These are phyloP conservation scores for Hippophae gyantsensis DNA, from an alignment of 306 rosid genomes.

Conservation along the genomic window DNA sequence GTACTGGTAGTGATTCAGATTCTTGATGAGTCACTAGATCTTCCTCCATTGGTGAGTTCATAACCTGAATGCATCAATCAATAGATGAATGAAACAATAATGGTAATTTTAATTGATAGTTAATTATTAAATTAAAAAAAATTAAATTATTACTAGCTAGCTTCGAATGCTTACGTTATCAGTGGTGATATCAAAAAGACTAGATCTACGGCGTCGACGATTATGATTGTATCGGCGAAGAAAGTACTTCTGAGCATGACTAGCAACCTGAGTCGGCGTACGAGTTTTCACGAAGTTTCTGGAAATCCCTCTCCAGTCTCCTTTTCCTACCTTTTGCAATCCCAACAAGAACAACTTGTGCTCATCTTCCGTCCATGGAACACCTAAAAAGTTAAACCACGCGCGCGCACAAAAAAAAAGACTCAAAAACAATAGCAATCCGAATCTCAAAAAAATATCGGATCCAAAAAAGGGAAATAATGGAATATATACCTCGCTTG, in stretches of 20 bases:
- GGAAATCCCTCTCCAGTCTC: slow-evolving; percentile 97
- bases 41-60: slow-evolving; percentile 50
- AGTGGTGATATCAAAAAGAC: slow-evolving; percentile 84
- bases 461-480: too few species aligned
- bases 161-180: slow-evolving; percentile 21
- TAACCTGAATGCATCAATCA: slow-evolving; percentile 19
- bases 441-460: background rate
- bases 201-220: slow-evolving; percentile 90
- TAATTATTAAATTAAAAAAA: too few species aligned
- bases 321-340: slow-evolving; percentile 69
- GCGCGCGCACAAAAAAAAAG: background rate
- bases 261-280: slow-evolving; percentile 88
- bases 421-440: background rate
- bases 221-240: slow-evolving; percentile 66
- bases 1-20: slow-evolving; percentile 12
- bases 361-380: slow-evolving; percentile 92
- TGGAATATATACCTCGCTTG: slow-evolving; percentile 46
- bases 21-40: slow-evolving; percentile 33
- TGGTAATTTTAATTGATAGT: too few species aligned
- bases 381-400: slow-evolving; percentile 33
- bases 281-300: slow-evolving; percentile 84
- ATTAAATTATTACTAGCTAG: too few species aligned
- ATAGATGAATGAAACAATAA: background rate
- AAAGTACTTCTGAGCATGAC: slow-evolving; percentile 93
- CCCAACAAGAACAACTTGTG: slow-evolving; percentile 70